These are phyloP conservation scores for Cymodocea nodosa DNA, from an alignment of 116 monocot genomes.

Conservation along the genomic window DNA sequence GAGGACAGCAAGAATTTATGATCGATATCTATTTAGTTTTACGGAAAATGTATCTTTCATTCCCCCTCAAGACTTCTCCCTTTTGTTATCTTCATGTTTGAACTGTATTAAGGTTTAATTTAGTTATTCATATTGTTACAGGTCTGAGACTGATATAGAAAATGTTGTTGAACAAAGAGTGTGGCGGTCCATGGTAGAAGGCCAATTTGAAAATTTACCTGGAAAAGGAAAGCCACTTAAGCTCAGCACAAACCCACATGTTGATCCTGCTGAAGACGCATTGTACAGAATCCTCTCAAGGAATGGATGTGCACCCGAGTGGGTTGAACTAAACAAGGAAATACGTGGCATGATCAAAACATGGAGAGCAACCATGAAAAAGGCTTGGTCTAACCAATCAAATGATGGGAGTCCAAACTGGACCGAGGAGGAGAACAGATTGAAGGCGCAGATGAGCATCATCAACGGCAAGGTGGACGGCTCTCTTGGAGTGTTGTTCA, in stretches of 20 bases:
- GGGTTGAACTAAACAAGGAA: slow-evolving; percentile 94
- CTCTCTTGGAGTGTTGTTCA: no score
- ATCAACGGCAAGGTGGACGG: slow-evolving; percentile 57
- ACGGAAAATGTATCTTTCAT: no score
- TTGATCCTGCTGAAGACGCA: slow-evolving; percentile 81
- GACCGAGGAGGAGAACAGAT: slow-evolving; percentile 22
- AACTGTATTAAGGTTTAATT: neutral
- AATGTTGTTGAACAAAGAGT: slow-evolving; percentile 86
- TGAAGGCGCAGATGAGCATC: slow-evolving; percentile 44
- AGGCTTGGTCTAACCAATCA: slow-evolving; percentile 20
- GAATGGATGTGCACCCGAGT: slow-evolving; percentile 91
- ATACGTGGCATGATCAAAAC: slow-evolving; percentile 36
- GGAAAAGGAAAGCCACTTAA: slow-evolving; percentile 86
- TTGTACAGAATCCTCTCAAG: slow-evolving; percentile 69
- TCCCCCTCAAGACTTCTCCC: no score
- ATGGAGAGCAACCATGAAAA: slow-evolving; percentile 54
- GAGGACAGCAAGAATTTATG: no score
- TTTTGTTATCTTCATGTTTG: no score
- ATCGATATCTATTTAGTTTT: no score
- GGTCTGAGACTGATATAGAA: slow-evolving; percentile 76
- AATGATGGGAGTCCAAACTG: slow-evolving; percentile 21
- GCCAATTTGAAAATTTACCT: slow-evolving; percentile 84
- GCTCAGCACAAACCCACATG: slow-evolving; percentile 60
- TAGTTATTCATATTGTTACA: slow-evolving; percentile 7
- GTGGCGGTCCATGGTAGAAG: slow-evolving; percentile 95